Percentiles rank a stretch among this genome's conserved stretches.
Evolutionary conservation across 108 stramenopile species (phyloP).

Genomic region (Cyclotella kingstonii): DNA sequence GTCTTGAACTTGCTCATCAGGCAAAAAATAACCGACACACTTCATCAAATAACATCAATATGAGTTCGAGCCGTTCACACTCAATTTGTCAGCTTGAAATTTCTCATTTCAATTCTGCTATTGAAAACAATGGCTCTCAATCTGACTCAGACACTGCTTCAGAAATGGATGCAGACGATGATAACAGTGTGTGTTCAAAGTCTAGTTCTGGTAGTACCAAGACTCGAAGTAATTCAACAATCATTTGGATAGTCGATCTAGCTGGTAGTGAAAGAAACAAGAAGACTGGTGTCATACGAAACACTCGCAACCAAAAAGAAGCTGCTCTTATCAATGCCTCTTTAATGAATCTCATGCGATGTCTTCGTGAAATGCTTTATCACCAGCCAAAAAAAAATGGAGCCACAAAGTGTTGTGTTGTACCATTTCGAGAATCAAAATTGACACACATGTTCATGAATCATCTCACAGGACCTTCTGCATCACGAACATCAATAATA

Average conservation of each 20-base stretch:
- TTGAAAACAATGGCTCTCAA: not conserved
- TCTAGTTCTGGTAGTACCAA: constrained; percentile 27
- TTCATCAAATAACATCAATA: constrained; percentile 88
- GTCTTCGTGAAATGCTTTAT: constrained; percentile 85
- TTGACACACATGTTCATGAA: constrained; percentile 96
- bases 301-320: constrained; percentile 88
- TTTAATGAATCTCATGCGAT: constrained; percentile 96
- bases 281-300: constrained; percentile 63
- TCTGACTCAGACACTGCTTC: not conserved
- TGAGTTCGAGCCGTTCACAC: constrained; percentile 90
- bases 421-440: constrained; percentile 97
- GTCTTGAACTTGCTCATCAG: constrained; percentile 52
- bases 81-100: constrained; percentile 88
- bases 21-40: constrained; percentile 82
- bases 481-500: constrained; percentile 84
- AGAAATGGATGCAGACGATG: constrained; percentile 44
- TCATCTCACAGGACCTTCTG: constrained; percentile 75
- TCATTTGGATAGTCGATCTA: constrained; percentile 95
- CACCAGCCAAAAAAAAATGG: constrained; percentile 45
- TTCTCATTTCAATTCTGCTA: constrained; percentile 11
- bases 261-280: constrained; percentile 95
- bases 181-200: constrained; percentile 51
- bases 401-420: constrained; percentile 51
- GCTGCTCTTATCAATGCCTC: constrained; percentile 93
- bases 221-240: constrained; percentile 41